A percentile compares a stretch with the other conserved stretches of the same genome.
Evolutionary conservation across 306 rosid genomes (phyloP).

Genomic region (Adenanthera pavonina): DNA sequence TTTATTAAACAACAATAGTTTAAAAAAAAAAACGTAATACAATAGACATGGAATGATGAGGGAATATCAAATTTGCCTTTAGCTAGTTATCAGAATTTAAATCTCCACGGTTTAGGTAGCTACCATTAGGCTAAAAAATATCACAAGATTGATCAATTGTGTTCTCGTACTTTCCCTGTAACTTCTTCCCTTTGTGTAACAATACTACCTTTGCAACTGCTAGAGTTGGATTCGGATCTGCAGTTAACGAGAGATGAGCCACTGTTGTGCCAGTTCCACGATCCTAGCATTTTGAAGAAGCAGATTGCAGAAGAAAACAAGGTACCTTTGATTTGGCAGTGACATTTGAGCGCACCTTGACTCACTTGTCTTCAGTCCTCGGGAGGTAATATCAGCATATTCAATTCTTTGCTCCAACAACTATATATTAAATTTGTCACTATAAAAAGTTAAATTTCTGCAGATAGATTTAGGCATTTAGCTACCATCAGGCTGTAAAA

Average conservation of each 20-base stretch:
- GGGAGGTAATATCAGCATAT: neutral
- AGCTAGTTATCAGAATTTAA: too few relatives aligned
- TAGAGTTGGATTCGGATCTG: neutral
- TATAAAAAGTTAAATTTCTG: neutral
- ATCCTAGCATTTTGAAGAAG: neutral
- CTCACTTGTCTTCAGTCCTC: neutral
- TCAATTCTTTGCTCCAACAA: neutral
- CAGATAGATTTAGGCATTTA: neutral
- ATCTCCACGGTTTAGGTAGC: neutral
- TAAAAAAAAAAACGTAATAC: too few relatives aligned
- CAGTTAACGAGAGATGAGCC: slow-evolving; percentile 15
- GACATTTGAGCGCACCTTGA: neutral
- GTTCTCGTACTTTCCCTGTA: neutral
- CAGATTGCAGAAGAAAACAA: neutral
- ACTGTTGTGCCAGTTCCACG: neutral
- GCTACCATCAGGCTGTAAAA: neutral
- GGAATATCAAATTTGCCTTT: too few relatives aligned
- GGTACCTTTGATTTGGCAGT: neutral
- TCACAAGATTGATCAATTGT: neutral
- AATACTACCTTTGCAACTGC: neutral
- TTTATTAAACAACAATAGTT: too few relatives aligned
- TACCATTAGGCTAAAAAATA: neutral
- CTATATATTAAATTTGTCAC: neutral
- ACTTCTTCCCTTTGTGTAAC: neutral
- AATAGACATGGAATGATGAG: too few relatives aligned